Conservation (phyloP, 768 basidiomycete genomes). For the Tricholoma bakamatsutake region DNA sequence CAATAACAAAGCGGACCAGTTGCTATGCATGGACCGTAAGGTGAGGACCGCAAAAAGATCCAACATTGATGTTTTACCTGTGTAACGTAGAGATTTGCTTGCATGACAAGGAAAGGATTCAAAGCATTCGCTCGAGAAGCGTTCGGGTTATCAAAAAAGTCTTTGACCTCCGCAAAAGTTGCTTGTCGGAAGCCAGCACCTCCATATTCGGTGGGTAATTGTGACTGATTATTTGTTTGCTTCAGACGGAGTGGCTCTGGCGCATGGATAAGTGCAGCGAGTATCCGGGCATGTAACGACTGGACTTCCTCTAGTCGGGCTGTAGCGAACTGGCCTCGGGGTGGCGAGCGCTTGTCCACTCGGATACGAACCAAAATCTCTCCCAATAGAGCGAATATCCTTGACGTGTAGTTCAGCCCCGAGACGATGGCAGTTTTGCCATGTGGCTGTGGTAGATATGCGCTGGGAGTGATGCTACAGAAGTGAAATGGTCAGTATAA, state of each 20-base stretch:
- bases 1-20: slow-evolving; percentile 88
- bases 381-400: slow-evolving; percentile 80
- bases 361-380: slow-evolving; percentile 85
- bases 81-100: slow-evolving; percentile 88
- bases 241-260: slow-evolving; percentile 75
- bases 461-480: slow-evolving; percentile 72
- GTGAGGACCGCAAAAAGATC: neutral
- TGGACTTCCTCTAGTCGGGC: slow-evolving; percentile 82
- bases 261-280: slow-evolving; percentile 66
- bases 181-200: slow-evolving; percentile 74
- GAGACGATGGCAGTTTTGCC: slow-evolving; percentile 81
- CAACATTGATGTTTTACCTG: slow-evolving; percentile 45
- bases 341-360: slow-evolving; percentile 82
- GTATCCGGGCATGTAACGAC: slow-evolving; percentile 70
- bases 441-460: slow-evolving; percentile 82
- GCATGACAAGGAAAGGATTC: slow-evolving; percentile 88
- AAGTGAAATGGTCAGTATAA: slow-evolving; percentile 17
- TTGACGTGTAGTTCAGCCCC: slow-evolving; percentile 81
- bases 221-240: slow-evolving; percentile 40
- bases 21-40: slow-evolving; percentile 44
- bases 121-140: slow-evolving; percentile 80
- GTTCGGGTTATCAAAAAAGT: slow-evolving; percentile 89
- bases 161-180: slow-evolving; percentile 83
- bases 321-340: slow-evolving; percentile 80
- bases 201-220: slow-evolving; percentile 54